A percentile compares a stretch with the other conserved stretches of the same genome.
These are phyloP conservation scores for Agrocybe praecox DNA, from an alignment of 768 basidiomycete genomes.

Conservation along the genomic window DNA sequence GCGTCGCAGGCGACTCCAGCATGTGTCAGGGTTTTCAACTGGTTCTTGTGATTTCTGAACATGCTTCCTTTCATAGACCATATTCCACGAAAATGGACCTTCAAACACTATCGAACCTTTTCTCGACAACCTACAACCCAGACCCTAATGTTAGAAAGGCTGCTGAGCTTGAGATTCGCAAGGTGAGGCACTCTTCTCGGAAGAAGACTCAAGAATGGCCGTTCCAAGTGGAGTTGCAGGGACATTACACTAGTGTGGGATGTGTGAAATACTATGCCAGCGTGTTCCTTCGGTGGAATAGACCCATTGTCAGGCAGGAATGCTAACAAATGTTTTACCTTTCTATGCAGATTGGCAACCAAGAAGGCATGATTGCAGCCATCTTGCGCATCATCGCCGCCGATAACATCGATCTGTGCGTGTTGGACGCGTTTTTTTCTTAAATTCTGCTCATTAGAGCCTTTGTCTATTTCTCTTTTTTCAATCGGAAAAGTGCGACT, in stretches of 20 bases:
- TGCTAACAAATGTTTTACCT: conserved; percentile 9
- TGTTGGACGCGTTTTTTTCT: conserved; percentile 38
- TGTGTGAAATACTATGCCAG: neutral
- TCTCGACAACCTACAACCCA: conserved; percentile 77
- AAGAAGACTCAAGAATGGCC: neutral
- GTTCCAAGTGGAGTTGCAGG: neutral
- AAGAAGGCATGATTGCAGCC: conserved; percentile 84
- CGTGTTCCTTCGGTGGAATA: neutral
- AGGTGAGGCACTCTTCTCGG: conserved; percentile 44
- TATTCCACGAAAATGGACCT: conserved; percentile 58
- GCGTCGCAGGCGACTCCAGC: no score
- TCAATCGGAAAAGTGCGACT: conserved; percentile 53
- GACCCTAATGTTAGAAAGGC: conserved; percentile 88
- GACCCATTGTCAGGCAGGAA: neutral
- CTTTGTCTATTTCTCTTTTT: neutral
- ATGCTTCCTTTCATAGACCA: no score
- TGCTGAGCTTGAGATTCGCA: conserved; percentile 86
- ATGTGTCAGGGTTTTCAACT: no score
- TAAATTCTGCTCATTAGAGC: neutral
- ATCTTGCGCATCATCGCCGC: conserved; percentile 84
- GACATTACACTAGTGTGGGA: neutral
- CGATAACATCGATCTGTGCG: conserved; percentile 77
- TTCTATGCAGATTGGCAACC: conserved; percentile 60
- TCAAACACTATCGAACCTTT: conserved; percentile 74
- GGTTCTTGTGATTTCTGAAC: no score